phyloP scores from a whole-genome alignment of 164 flowering plant species.

The Nymphaea colorata region DNA sequence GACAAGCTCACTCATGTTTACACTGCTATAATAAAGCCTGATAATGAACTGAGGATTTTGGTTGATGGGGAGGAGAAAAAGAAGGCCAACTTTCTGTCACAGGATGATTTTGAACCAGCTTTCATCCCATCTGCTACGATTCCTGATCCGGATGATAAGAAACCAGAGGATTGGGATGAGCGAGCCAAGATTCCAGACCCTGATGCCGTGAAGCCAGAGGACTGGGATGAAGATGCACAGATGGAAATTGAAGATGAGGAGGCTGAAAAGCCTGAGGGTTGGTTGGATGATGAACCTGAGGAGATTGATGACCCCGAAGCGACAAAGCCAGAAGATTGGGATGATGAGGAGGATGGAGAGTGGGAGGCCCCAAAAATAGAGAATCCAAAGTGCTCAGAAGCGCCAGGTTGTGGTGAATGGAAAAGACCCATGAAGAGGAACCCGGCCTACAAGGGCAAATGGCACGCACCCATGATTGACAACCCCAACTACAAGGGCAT shows the following conservation, averaged over 20 bases:
- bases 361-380: slow-evolving; percentile 97
- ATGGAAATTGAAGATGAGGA: slow-evolving; percentile 94
- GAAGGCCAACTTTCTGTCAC: slow-evolving; percentile 59
- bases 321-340: slow-evolving; percentile 96
- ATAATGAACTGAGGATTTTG: slow-evolving; percentile 56
- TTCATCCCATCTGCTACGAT: slow-evolving; percentile 77
- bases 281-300: slow-evolving; percentile 98
- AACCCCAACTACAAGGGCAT: slow-evolving; percentile 94
- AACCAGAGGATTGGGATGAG: slow-evolving; percentile 99
- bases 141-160: slow-evolving; percentile 93
- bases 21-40: slow-evolving; percentile 72
- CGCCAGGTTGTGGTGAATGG: slow-evolving; percentile 99
- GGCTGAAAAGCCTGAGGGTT: slow-evolving; percentile 94
- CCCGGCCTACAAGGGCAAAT: slow-evolving; percentile 95
- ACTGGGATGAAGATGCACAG: slow-evolving; percentile 98
- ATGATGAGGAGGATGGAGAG: slow-evolving; percentile 99
- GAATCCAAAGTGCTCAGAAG: slow-evolving; percentile 75
- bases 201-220: slow-evolving; percentile 81
- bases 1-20: slow-evolving; percentile 88
- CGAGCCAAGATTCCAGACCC: slow-evolving; percentile 88
- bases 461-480: slow-evolving; percentile 79
- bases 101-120: slow-evolving; percentile 83
- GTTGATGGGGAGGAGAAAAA: slow-evolving; percentile 94
- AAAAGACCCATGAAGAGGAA: slow-evolving; percentile 88
- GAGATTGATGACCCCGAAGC: slow-evolving; percentile 97